Evolutionary conservation across 192 early-diverging fungal genomes (phyloP), one percentile per base, ranked within the genome.

Genomic region (Gigaspora rosea): DNA sequence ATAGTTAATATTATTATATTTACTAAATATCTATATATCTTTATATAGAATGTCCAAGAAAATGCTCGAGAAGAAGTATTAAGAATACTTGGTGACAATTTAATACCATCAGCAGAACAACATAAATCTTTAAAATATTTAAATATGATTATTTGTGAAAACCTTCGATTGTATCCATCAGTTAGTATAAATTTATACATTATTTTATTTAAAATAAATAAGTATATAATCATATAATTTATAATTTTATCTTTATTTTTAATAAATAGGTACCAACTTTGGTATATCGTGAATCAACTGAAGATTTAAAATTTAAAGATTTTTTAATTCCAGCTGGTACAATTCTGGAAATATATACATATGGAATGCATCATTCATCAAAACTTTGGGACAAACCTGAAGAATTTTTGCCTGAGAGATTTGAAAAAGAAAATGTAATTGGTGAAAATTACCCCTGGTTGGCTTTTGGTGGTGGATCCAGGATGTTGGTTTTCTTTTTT

Each of bases 341-440:
- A 11, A 0, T 32, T 12, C 20, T 62, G 5, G 8, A 13, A 3
- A 2, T 62, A 8, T 15, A 5, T 62, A 8, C 33, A 33, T 62
- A 62, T 32, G 59, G 59, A 32, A 62, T 62, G 1, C 59, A 62
- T 9, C 20, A 62, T 62, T 62, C 59, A 32, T 15, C 59, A 62
- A 33, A 33, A 0, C 22, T 33, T 62, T 62, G 59, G 59, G 3
- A 62, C 8, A 6, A 62, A 11, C 59, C 59, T 62, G 59, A 62
- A 62, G 11, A 62, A 32, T 62, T 62, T 62, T 33, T 35, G 22
- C 32, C 59, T 62, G 59, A 62, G 33, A 62, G 59, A 32, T 62
- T 35, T 32, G 59, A 62, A 5, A 62, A 62, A 27, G 32, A 62
- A 35, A 22, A 62, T 0, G 7, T 1, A 27, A 27, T 0, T 27